Conservation (phyloP, 23 red algal species). For the Agarophyton chilense region DNA sequence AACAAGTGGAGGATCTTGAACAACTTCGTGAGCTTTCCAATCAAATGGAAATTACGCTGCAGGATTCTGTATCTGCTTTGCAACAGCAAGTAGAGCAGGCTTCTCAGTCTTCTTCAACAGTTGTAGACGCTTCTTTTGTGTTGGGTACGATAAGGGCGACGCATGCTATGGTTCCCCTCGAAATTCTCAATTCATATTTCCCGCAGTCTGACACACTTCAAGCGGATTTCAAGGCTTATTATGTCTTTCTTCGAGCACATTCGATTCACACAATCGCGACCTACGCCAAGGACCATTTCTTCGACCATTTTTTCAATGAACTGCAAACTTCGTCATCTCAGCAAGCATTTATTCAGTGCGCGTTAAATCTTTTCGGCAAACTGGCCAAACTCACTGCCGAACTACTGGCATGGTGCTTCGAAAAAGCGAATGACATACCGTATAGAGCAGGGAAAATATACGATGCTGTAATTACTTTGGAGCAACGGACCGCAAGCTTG, state of each 20-base stretch:
- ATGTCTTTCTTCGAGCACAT: slow-evolving; percentile 9
- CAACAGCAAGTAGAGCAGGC: not conserved
- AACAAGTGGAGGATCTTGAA: slow-evolving; percentile 4
- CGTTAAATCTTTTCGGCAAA: not conserved
- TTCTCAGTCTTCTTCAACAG: not conserved
- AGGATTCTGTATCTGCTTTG: not conserved
- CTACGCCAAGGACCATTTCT: not conserved
- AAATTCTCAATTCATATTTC: slow-evolving; percentile 17
- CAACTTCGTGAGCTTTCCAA: not conserved
- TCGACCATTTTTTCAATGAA: not conserved
- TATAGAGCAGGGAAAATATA: not conserved
- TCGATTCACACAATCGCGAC: slow-evolving; percentile 14
- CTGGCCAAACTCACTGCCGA: not conserved
- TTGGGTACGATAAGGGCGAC: not conserved
- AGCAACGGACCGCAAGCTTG: slow-evolving; percentile 28
- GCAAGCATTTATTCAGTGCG: not conserved
- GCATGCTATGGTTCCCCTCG: not conserved
- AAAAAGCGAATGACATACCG: not conserved
- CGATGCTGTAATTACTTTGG: not conserved
- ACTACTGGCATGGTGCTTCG: slow-evolving; percentile 13
- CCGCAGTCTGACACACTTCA: not conserved
- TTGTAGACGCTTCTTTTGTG: not conserved
- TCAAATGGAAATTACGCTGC: not conserved
- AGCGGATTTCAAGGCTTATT: not conserved
- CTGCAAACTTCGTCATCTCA: not conserved